These are phyloP conservation scores for Apophysomyces elegans DNA, from an alignment of 371 early-diverging fungal species.

Conservation along the genomic window DNA sequence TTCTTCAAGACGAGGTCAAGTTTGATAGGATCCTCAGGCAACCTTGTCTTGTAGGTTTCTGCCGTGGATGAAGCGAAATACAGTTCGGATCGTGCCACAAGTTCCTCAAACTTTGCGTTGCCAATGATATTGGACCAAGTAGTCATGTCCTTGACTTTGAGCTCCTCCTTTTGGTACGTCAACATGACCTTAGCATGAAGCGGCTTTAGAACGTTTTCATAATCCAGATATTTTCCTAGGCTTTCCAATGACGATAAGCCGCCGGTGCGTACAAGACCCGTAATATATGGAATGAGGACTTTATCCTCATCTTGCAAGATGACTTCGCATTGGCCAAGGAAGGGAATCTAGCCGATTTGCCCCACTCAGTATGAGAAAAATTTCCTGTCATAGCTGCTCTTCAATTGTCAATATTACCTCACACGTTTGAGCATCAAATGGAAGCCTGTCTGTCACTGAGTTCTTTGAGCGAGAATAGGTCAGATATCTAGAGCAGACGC, in stretches of 20 bases:
- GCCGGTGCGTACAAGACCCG: conserved; percentile 20
- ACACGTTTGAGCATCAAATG: too few species aligned
- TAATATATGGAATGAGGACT: conserved; percentile 24
- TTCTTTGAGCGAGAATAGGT: not conserved
- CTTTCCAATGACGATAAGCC: conserved; percentile 22
- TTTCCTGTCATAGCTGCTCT: too few species aligned
- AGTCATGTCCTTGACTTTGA: not conserved
- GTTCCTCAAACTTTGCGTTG: conserved; percentile 15
- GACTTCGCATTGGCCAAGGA: not conserved
- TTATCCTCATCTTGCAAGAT: not conserved
- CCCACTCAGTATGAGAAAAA: too few species aligned
- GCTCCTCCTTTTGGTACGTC: conserved; percentile 10
- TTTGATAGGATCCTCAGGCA: conserved; percentile 23
- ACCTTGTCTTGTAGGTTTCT: conserved; percentile 17
- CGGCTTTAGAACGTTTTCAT: conserved; percentile 20
- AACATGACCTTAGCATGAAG: conserved; percentile 27
- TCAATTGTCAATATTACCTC: too few species aligned
- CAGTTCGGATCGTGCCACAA: conserved; percentile 24
- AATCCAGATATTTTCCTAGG: conserved; percentile 24
- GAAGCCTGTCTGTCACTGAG: too few species aligned
- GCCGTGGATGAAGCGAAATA: conserved; percentile 22
- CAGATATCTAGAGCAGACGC: not conserved
- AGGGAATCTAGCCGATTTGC: conserved; percentile 11
- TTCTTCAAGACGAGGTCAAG: conserved; percentile 39
- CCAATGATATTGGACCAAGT: conserved; percentile 19